Percentiles rank a stretch among this genome's conserved stretches.
phyloP scores from a whole-genome alignment of 1,139 yeast species.

The Hemisphaericaspora xylanilytica region DNA sequence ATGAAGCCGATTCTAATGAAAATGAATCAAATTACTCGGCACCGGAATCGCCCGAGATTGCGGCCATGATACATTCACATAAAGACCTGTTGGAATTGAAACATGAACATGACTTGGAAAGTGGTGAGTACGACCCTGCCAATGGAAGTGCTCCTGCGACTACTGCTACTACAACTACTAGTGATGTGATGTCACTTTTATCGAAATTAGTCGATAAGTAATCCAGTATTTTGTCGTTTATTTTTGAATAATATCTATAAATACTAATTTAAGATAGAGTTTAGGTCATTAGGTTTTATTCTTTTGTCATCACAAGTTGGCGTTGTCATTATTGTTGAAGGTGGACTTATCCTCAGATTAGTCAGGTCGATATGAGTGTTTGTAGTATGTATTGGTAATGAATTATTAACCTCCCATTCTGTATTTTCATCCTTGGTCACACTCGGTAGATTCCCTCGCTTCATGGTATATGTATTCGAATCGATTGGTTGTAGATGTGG shows the following conservation, averaged over 20 bases:
- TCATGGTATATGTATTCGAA: slow-evolving; percentile 5
- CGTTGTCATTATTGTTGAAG: no score
- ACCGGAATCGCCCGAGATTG: slow-evolving; percentile 19
- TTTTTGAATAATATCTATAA: no score
- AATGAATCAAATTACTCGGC: slow-evolving; percentile 23
- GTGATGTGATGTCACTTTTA: slow-evolving; percentile 32
- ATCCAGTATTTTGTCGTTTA: neutral
- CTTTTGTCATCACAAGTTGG: slow-evolving; percentile 1
- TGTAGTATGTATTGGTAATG: no score
- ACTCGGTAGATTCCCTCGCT: slow-evolving; percentile 1
- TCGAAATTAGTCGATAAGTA: slow-evolving; percentile 29
- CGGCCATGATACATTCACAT: slow-evolving; percentile 23
- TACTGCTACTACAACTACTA: slow-evolving; percentile 10
- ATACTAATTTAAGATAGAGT: slow-evolving; percentile 14
- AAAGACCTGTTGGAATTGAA: slow-evolving; percentile 33
- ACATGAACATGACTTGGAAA: slow-evolving; percentile 27
- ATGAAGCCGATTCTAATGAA: slow-evolving; percentile 26
- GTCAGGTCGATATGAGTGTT: no score
- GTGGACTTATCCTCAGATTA: no score
- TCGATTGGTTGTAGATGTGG: slow-evolving; percentile 3
- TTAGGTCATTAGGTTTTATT: slow-evolving; percentile 14
- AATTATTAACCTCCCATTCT: neutral
- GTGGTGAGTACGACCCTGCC: no score
- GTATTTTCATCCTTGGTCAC: neutral
- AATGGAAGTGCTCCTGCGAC: slow-evolving; percentile 21